Percentiles rank a stretch among this genome's conserved stretches.
Conservation (phyloP, 129 eudicot genomes). For the Saussurea involucrata region DNA sequence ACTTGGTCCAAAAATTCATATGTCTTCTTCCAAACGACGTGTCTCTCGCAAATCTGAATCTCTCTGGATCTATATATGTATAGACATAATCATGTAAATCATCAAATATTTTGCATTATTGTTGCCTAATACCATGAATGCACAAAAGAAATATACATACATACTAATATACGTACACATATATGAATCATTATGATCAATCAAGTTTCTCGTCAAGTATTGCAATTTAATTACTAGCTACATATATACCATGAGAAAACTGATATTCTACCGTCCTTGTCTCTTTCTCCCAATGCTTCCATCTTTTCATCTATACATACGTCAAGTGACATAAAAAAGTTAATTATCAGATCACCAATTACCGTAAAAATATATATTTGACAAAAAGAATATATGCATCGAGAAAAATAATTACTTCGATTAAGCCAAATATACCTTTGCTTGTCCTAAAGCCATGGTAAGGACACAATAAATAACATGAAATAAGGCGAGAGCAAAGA, state of each 20-base stretch:
- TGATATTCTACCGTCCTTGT: slow-evolving; percentile 54
- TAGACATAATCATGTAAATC: neutral
- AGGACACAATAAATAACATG: slow-evolving; percentile 55
- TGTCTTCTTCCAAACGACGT: slow-evolving; percentile 65
- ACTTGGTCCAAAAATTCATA: slow-evolving; percentile 53
- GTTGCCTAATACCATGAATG: neutral
- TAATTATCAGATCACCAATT: neutral
- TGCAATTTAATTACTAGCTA: neutral
- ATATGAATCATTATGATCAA: too few relatives aligned
- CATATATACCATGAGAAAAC: slow-evolving; percentile 46
- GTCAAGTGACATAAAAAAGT: neutral
- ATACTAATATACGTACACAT: too few relatives aligned
- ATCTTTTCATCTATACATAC: slow-evolving; percentile 37
- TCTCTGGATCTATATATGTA: slow-evolving; percentile 45
- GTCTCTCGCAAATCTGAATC: slow-evolving; percentile 58
- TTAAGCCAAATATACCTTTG: slow-evolving; percentile 47
- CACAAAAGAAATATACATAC: neutral
- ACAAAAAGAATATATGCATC: neutral
- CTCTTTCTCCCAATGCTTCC: slow-evolving; percentile 75
- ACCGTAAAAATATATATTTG: neutral
- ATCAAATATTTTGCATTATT: neutral
- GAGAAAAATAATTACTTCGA: neutral
- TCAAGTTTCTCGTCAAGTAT: neutral
- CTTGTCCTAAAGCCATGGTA: slow-evolving; percentile 67
- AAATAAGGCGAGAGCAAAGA: slow-evolving; percentile 65